phyloP scores from a whole-genome alignment of 2,329 filamentous ascomycete species.

The Elsinoe perseae region DNA sequence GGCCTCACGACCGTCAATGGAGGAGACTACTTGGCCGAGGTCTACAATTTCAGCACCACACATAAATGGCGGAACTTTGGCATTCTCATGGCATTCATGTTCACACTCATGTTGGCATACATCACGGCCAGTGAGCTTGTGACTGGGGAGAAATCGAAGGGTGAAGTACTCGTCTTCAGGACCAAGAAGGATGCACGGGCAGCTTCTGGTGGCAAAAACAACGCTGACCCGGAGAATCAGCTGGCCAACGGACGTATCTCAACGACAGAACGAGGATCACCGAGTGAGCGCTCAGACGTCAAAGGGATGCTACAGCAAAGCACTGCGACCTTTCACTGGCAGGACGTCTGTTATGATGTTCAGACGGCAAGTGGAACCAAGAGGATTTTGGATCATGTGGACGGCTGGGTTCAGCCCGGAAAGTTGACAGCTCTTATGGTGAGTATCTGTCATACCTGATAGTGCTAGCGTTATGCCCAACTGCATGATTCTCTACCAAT shows the following conservation, averaged over 20 bases:
- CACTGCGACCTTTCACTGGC: conserved; percentile 43
- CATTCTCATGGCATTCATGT: conserved; percentile 55
- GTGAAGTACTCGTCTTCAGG: conserved; percentile 61
- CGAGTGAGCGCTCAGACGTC: too few species aligned
- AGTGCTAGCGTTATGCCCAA: too few species aligned
- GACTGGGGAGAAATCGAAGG: conserved; percentile 54
- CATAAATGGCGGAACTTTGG: conserved; percentile 54
- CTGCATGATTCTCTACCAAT: too few species aligned
- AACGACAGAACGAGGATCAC: too few species aligned
- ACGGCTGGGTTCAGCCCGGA: conserved; percentile 49
- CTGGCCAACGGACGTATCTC: too few species aligned
- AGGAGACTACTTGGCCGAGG: conserved; percentile 22
- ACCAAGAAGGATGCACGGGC: conserved; percentile 27
- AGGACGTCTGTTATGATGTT: conserved; percentile 49
- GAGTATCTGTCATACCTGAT: too few species aligned
- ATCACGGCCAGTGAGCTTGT: conserved; percentile 58
- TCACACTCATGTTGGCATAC: conserved; percentile 47
- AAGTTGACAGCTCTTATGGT: conserved; percentile 41
- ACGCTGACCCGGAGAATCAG: too few species aligned
- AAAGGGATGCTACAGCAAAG: too few species aligned
- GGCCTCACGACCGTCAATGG: conserved; percentile 34
- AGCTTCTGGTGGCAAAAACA: too few species aligned
- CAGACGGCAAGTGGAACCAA: conserved; percentile 44
- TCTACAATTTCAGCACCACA: conserved; percentile 35
- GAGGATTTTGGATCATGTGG: conserved; percentile 48